Evolutionary conservation across 2,329 filamentous ascomycete species (phyloP), one percentile per base, ranked within the genome.

Genomic region (Cephalotrichum gorgonifer): DNA sequence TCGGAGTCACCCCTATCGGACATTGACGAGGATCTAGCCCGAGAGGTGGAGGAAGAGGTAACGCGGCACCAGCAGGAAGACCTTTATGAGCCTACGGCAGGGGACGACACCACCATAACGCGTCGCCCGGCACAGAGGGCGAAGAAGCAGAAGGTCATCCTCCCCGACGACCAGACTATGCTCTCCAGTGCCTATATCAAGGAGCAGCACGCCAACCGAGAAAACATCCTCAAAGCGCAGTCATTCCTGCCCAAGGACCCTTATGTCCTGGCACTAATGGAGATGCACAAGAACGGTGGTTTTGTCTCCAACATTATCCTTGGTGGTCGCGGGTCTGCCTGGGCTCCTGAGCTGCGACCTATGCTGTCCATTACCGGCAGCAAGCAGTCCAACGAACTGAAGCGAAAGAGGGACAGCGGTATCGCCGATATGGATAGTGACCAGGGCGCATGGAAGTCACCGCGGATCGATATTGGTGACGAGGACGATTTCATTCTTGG

Each of bases 321-420:
- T 47, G 88, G 90, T 53, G 86, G 83, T 33, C 81, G 86, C 54
- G 83, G 83, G 56, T 76, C 79, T 55, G 80, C 79, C 39, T 96
- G 89, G 90, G 91, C 91, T 3, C 91, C 91, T 1, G 93, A 98
- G 67, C 76, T 98, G 20, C 84, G 88, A 52, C 88, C 86, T n/a
- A 81, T 98, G 58, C 72, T 97, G n/a, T 95, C 89, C 2, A 73
- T 96, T 39, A 88, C 94, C 55, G 77, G 87, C 14, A 77, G 95
- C 15, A 83, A 83, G 53, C 81, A 81, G 50, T 77, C 83, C 39
- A 85, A 82, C 51, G 88, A 95, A 53, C 76, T 91, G 49, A 98
- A 97, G 77, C 81, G 93, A 51, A 98, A 98, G 75, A 83, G 93
- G 26, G 89, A 95, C 60, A 89, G 85, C 58, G 89, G 86, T 23